Evolutionary conservation across 352 stramenopile species (phyloP).

Genomic region (Phytophthora macrochlamydospora): DNA sequence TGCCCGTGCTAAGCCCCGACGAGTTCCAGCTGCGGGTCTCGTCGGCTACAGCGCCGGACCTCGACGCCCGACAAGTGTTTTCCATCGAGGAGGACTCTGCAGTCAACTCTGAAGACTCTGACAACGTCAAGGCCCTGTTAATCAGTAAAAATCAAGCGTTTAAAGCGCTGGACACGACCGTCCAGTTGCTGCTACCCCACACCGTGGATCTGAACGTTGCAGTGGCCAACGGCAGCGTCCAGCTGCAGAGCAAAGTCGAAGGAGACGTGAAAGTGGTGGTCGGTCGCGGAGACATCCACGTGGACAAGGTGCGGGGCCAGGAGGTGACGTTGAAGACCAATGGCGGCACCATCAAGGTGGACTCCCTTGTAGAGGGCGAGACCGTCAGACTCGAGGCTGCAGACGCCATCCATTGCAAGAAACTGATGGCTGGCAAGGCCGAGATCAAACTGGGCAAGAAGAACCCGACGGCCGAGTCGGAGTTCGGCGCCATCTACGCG

Average conservation of each 20-base stretch:
- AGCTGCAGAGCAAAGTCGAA: conserved; percentile 69
- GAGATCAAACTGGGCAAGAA: conserved; percentile 67
- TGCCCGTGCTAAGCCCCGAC: conserved; percentile 51
- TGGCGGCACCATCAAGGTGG: conserved; percentile 48
- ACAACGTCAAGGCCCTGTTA: conserved; percentile 22
- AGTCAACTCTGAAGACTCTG: not conserved
- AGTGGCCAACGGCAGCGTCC: conserved; percentile 50
- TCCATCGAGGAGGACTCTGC: conserved; percentile 28
- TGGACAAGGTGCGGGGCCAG: conserved; percentile 70
- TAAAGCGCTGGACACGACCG: not conserved
- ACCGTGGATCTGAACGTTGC: conserved; percentile 53
- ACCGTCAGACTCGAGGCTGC: conserved; percentile 46
- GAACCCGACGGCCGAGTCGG: conserved; percentile 14
- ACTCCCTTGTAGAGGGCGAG: conserved; percentile 63
- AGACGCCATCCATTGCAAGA: conserved; percentile 58
- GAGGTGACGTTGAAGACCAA: conserved; percentile 72
- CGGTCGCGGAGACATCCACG: conserved; percentile 55
- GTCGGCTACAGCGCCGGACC: not conserved
- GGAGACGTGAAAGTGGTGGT: conserved; percentile 71
- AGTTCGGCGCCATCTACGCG: conserved; percentile 81
- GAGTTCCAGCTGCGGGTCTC: conserved; percentile 55
- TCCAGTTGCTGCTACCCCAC: conserved; percentile 50
- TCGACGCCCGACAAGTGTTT: conserved; percentile 26
- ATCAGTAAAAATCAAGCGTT: conserved; percentile 34
- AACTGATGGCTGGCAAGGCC: conserved; percentile 56